Base-by-base conservation (phyloP, 768 basidiomycete genomes). In the Neoboletus magnificus region DNA sequence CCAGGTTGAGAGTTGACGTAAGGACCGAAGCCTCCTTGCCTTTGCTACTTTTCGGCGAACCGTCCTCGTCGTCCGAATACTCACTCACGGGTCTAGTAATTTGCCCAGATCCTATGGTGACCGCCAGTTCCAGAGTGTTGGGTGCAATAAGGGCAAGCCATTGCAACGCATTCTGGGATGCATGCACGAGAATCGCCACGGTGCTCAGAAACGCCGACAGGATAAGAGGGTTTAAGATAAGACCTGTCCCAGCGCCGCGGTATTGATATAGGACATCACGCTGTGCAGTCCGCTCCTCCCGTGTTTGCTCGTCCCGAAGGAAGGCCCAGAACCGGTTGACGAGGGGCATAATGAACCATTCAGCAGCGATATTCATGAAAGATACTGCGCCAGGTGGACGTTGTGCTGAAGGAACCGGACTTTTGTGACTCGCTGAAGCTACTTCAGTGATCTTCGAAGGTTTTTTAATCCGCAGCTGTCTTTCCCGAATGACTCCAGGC, bases 241-340 rank as follows among this genome's bases (percentile, higher is more conserved):
- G 81, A 0, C 90, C 91, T 0, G 91, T 87, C 11, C 91, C 92
- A 0, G 89, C 83, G 1, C 88, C 83, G 16, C 79, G 79, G 64
- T 91, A 92, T 50, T 77, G 77, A 40, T 79, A 69, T 27, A 84
- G 67, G n/a, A 74, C 75, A 27, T 79, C 73, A n/a, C 77, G 77
- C 39, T 79, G 78, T 2, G 81, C 77, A 2, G 87, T 87, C 40
- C 90, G 80, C 49, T 83, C 80, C 64, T 93, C 89, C 36, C 91
- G 80, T 2, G 82, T 78, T 62, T 89, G 85, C 64, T 91, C 86
- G 62, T 96, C 93, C 8, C 90, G 83, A 43, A 97, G 82, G 73
- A 95, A 92, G n/a, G 80, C 66, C 94, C 94, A 99, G 73, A 98
- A 97, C n/a, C 87, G 83, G 62, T 94, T 89, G 73, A 98, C 82